Evolutionary conservation across 2,329 filamentous ascomycete genomes (phyloP).

Genomic region (Sphaerulina populicola): DNA sequence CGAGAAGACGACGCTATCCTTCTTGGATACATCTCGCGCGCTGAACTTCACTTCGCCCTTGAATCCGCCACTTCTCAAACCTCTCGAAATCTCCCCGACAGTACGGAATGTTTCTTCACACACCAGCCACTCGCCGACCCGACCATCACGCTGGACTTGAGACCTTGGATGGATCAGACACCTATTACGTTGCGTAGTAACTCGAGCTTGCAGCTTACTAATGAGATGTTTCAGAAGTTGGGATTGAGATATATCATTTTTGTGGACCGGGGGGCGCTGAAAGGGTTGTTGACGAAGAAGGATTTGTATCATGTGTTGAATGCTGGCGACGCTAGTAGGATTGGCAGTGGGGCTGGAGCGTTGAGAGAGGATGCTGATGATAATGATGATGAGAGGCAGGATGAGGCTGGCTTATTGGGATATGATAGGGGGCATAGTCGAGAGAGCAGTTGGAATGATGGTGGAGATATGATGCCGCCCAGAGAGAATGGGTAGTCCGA

Average conservation of each 20-base stretch:
- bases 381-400: no score
- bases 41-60: slow-evolving; percentile 77
- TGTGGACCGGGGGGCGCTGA: slow-evolving; percentile 68
- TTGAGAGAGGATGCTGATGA: slow-evolving; percentile 29
- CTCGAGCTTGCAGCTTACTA: slow-evolving; percentile 71
- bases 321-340: slow-evolving; percentile 45
- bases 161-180: slow-evolving; percentile 98
- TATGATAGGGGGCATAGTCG: no score
- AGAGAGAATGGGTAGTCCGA: no score
- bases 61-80: slow-evolving; percentile 49
- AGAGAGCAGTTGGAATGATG: no score
- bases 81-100: slow-evolving; percentile 52
- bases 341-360: slow-evolving; percentile 29
- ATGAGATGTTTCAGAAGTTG: slow-evolving; percentile 89
- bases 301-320: slow-evolving; percentile 92
- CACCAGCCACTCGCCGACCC: slow-evolving; percentile 77
- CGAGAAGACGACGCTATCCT: slow-evolving; percentile 59
- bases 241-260: slow-evolving; percentile 87
- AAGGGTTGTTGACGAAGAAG: slow-evolving; percentile 90
- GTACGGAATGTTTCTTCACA: slow-evolving; percentile 74
- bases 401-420: no score
- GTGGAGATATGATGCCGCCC: no score
- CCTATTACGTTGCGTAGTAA: slow-evolving; percentile 79
- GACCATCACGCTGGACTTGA: slow-evolving; percentile 68
- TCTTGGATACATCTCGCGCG: slow-evolving; percentile 87